Conservation (phyloP, 495 filamentous ascomycete genomes). For the Penicillium steckii region DNA sequence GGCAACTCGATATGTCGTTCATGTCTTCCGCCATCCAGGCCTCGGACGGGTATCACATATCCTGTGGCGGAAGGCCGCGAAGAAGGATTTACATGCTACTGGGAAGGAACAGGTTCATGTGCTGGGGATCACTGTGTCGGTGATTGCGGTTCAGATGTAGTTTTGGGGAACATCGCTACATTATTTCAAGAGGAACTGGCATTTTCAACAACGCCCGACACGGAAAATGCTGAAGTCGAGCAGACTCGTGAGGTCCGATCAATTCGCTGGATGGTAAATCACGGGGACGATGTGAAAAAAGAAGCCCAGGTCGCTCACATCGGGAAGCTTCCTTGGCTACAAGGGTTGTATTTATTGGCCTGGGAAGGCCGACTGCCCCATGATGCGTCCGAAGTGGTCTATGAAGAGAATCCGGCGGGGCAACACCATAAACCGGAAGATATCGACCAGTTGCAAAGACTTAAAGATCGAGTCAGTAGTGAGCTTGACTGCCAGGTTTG, state of each 20-base stretch:
- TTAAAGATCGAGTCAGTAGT: slow-evolving; percentile 58
- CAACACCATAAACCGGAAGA: slow-evolving; percentile 53
- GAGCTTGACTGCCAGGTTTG: slow-evolving; percentile 90
- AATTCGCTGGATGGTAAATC: slow-evolving; percentile 37
- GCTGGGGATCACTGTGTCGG: slow-evolving; percentile 66
- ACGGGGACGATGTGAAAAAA: slow-evolving; percentile 14
- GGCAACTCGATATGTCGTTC: slow-evolving; percentile 72
- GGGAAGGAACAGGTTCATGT: slow-evolving; percentile 51
- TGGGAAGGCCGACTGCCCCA: slow-evolving; percentile 30
- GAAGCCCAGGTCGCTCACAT: slow-evolving; percentile 17
- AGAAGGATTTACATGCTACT: slow-evolving; percentile 71
- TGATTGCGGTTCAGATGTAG: slow-evolving; percentile 77
- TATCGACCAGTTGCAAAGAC: slow-evolving; percentile 45
- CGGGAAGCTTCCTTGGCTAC: slow-evolving; percentile 17
- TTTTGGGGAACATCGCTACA: slow-evolving; percentile 62
- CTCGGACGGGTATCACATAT: slow-evolving; percentile 70
- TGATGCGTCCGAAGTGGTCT: slow-evolving; percentile 50
- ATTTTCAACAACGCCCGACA: slow-evolving; percentile 22
- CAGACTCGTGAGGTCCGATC: slow-evolving; percentile 42
- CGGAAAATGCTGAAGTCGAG: slow-evolving; percentile 9
- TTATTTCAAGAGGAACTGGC: slow-evolving; percentile 47
- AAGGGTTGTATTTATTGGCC: slow-evolving; percentile 30
- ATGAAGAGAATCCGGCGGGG: slow-evolving; percentile 35
- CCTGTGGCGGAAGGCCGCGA: slow-evolving; percentile 61
- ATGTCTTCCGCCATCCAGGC: slow-evolving; percentile 67